A percentile compares a stretch with the other conserved stretches of the same genome.
Conservation (phyloP, 805 yeast genomes). For the Ascoidea asiatica region DNA sequence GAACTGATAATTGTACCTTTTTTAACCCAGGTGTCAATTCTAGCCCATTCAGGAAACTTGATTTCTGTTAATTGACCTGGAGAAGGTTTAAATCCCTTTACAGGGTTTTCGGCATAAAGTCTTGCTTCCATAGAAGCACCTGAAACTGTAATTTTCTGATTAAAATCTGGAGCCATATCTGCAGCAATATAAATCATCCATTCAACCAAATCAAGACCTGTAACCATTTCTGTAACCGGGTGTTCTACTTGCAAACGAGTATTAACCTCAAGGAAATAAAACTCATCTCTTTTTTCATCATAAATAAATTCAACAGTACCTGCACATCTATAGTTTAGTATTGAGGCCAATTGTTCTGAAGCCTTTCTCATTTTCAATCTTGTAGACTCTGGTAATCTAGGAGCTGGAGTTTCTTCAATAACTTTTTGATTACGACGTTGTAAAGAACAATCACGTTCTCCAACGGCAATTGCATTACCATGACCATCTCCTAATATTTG, state of each 20-base stretch:
- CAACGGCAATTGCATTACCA: conserved; percentile 86
- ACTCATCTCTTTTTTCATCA: conserved; percentile 75
- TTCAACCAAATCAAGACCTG: conserved; percentile 90
- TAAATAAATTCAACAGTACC: conserved; percentile 96
- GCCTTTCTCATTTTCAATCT: conserved; percentile 66
- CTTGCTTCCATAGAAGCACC: conserved; percentile 98
- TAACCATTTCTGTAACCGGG: conserved; percentile 91
- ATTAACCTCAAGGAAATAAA: conserved; percentile 90
- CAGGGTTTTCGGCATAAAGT: conserved; percentile 93
- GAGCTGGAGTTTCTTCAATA: conserved; percentile 97
- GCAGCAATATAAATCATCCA: conserved; percentile 95
- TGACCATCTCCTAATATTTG: conserved; percentile 95
- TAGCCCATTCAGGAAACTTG: conserved; percentile 77
- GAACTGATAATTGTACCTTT: conserved; percentile 82
- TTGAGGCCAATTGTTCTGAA: conserved; percentile 69
- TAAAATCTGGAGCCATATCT: conserved; percentile 71
- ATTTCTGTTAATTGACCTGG: conserved; percentile 90
- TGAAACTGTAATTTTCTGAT: conserved; percentile 33
- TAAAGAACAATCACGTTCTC: conserved; percentile 95
- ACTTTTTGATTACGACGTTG: conserved; percentile 96
- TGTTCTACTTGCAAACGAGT: conserved; percentile 97
- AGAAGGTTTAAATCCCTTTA: conserved; percentile 86
- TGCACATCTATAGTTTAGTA: conserved; percentile 87
- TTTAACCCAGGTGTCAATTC: conserved; percentile 89
- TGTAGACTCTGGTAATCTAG: conserved; percentile 73